Evolutionary conservation across 805 yeast genomes (phyloP).

Genomic region (Nakazawaea pomicola): DNA sequence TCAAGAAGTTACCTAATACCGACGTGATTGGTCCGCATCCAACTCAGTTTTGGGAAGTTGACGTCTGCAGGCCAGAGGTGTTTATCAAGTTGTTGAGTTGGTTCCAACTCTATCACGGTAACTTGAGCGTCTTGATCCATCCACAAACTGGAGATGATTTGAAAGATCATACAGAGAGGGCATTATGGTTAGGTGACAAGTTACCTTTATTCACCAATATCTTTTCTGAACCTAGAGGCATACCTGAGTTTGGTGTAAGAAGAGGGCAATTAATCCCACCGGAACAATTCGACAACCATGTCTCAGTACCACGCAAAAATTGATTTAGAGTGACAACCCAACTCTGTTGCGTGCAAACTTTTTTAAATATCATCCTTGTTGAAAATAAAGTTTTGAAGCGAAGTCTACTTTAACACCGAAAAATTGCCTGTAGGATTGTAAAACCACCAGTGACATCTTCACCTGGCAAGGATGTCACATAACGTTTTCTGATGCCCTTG

Average conservation of each 20-base stretch:
- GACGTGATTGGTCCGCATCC: constrained; percentile 51
- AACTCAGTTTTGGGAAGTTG: constrained; percentile 52
- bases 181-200: constrained; percentile 51
- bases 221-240: background rate
- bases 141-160: constrained; percentile 40
- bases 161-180: constrained; percentile 47
- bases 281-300: background rate
- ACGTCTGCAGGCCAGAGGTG: constrained; percentile 40
- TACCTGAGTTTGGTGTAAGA: background rate
- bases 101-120: constrained; percentile 49
- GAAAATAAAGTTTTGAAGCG: too few species aligned
- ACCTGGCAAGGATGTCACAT: too few species aligned
- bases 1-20: constrained; percentile 1
- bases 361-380: too few species aligned
- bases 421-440: too few species aligned
- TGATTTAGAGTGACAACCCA: background rate
- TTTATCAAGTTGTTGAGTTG: constrained; percentile 42
- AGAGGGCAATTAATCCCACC: background rate
- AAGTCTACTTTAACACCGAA: too few species aligned
- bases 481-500: too few species aligned
- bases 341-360: too few species aligned
- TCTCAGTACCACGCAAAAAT: background rate
- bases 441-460: too few species aligned
- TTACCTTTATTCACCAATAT: background rate
- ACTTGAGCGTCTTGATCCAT: constrained; percentile 48